Conservation (phyloP, 306 rosid genomes). For the Lotus japonicus region DNA sequence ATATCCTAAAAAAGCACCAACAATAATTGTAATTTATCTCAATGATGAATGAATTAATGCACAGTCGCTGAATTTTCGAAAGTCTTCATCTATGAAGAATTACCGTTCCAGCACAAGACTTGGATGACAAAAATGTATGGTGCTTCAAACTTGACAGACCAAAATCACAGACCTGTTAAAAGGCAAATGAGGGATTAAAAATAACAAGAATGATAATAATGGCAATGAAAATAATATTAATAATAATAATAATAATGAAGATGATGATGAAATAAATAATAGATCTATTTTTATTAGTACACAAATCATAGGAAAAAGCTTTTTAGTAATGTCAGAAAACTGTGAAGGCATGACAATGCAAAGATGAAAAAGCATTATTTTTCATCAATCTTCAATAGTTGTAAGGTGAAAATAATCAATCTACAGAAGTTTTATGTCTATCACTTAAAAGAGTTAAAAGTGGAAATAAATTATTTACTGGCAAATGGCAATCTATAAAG, state of each 20-base stretch:
- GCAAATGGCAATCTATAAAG: neutral
- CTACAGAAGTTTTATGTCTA: neutral
- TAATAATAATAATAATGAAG: neutral
- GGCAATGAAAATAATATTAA: neutral
- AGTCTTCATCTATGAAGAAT: conserved; percentile 14
- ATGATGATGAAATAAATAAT: neutral
- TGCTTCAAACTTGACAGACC: conserved; percentile 95
- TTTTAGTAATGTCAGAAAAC: neutral
- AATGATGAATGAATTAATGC: conserved; percentile 9
- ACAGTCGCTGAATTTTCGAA: conserved; percentile 4
- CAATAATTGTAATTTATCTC: neutral
- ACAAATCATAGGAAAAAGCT: neutral
- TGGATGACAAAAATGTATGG: conserved; percentile 88
- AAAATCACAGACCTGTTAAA: conserved; percentile 84
- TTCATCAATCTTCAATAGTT: neutral
- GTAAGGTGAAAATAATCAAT: neutral
- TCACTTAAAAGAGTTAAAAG: neutral
- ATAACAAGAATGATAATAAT: neutral
- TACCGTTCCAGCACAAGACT: conserved; percentile 99
- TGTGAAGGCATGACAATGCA: neutral
- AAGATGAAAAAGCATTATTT: neutral
- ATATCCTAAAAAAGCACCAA: conserved; percentile 6
- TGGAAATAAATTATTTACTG: neutral
- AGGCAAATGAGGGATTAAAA: conserved; percentile 1
- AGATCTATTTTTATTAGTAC: conserved; percentile 1